These are phyloP conservation scores for Rhizophagus clarus DNA, from an alignment of 192 early-diverging fungal genomes.

Conservation along the genomic window DNA sequence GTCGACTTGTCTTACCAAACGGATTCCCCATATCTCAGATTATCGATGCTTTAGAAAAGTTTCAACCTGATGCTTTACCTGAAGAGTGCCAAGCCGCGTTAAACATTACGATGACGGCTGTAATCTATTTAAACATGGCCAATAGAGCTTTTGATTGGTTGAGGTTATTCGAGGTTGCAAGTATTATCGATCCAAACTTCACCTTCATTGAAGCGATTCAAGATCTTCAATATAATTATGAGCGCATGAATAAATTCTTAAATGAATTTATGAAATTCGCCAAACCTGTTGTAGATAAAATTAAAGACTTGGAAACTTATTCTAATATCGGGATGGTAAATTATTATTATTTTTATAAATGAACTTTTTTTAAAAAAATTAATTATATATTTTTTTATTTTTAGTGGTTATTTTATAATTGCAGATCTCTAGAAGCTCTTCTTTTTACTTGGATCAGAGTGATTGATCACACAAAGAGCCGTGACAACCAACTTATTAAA, in stretches of 20 bases:
- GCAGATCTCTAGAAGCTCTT: background rate
- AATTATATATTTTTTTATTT: background rate
- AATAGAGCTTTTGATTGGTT: constrained; percentile 2
- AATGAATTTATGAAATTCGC: background rate
- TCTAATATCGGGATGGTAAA: constrained; percentile 3
- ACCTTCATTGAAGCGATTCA: background rate
- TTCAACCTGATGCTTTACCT: background rate
- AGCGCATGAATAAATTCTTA: background rate
- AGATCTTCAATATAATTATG: background rate
- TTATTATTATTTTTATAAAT: background rate
- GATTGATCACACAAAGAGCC: background rate
- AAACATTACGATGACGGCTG: background rate
- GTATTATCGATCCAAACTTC: background rate
- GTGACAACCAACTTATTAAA: background rate
- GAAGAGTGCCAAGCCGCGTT: background rate
- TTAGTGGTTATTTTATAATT: constrained; percentile 1
- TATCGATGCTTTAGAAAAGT: background rate
- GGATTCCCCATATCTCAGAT: background rate
- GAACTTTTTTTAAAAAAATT: background rate
- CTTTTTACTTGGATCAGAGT: background rate
- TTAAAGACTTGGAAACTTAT: background rate
- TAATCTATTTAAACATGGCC: background rate
- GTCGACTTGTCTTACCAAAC: background rate
- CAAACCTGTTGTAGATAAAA: background rate
- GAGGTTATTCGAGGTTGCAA: background rate